A percentile compares a stretch with the other conserved stretches of the same genome.
Conservation (phyloP, 306 rosid species). For the Citrullus colocynthis region DNA sequence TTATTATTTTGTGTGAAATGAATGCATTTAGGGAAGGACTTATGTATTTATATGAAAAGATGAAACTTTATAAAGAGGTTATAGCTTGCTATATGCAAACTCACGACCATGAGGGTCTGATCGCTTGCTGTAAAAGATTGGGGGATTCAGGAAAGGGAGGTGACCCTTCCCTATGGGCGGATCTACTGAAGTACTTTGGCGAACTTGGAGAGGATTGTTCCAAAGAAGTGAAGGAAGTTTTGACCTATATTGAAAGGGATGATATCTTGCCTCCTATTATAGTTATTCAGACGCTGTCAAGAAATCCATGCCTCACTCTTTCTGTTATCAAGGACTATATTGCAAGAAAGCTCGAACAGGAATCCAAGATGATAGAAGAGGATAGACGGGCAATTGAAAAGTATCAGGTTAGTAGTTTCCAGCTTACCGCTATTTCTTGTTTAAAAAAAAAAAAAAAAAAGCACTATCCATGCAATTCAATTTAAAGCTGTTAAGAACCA, state of each 20-base stretch:
- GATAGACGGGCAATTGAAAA: constrained; percentile 81
- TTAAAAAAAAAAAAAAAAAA: not conserved
- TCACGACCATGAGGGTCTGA: constrained; percentile 86
- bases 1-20: constrained; percentile 90
- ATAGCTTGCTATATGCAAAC: constrained; percentile 94
- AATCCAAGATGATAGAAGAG: constrained; percentile 85
- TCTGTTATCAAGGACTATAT: constrained; percentile 91
- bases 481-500: no score
- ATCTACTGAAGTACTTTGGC: constrained; percentile 83
- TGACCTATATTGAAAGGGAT: constrained; percentile 81
- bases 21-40: constrained; percentile 77
- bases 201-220: constrained; percentile 99
- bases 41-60: constrained; percentile 81
- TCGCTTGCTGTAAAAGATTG: constrained; percentile 86
- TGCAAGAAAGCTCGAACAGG: constrained; percentile 92
- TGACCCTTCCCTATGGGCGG: constrained; percentile 96
- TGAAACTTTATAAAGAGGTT: constrained; percentile 93
- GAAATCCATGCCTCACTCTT: constrained; percentile 83
- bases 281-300: constrained; percentile 84
- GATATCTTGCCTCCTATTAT: constrained; percentile 90
- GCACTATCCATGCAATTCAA: not conserved
- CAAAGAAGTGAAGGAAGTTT: constrained; percentile 92
- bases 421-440: not conserved
- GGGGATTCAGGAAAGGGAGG: constrained; percentile 93
- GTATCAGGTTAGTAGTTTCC: constrained; percentile 59